Evolutionary conservation across 331 rosid genomes (phyloP).

Genomic region (Acacia pycnantha): DNA sequence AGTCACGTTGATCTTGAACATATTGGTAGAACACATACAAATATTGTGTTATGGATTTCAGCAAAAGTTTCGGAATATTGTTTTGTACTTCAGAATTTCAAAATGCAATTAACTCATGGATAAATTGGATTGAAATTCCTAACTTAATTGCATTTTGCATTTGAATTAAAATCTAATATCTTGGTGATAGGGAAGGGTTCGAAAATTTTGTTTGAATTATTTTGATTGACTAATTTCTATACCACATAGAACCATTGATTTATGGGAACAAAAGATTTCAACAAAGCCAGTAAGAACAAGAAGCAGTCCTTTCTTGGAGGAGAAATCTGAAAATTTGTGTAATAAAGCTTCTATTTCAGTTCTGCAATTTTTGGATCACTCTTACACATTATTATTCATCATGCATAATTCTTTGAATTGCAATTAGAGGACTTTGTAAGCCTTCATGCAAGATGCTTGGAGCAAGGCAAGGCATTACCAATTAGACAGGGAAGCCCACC

Average conservation of each 20-base stretch:
- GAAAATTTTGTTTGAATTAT: too few species aligned
- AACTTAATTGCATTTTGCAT: not conserved
- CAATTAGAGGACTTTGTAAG: not conserved
- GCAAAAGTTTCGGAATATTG: too few species aligned
- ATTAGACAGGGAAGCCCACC: too few species aligned
- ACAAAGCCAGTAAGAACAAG: slow-evolving; percentile 1
- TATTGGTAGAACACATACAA: not conserved
- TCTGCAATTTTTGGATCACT: not conserved
- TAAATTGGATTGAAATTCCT: not conserved
- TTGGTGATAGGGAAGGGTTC: not conserved
- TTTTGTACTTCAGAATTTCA: too few species aligned
- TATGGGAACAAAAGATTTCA: not conserved
- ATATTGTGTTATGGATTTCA: too few species aligned
- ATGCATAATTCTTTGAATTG: not conserved
- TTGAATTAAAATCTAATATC: slow-evolving; percentile 12
- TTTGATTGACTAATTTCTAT: too few species aligned
- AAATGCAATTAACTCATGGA: not conserved
- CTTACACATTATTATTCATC: not conserved
- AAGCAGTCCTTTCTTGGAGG: not conserved
- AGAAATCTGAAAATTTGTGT: not conserved
- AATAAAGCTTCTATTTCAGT: not conserved
- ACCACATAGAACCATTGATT: not conserved
- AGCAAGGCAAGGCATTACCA: too few species aligned
- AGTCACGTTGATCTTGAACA: not conserved
- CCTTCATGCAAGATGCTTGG: too few species aligned